Percentiles rank a stretch among this genome's conserved stretches.
phyloP scores from a whole-genome alignment of 139 green algal genomes.

The Closterium sp. region DNA sequence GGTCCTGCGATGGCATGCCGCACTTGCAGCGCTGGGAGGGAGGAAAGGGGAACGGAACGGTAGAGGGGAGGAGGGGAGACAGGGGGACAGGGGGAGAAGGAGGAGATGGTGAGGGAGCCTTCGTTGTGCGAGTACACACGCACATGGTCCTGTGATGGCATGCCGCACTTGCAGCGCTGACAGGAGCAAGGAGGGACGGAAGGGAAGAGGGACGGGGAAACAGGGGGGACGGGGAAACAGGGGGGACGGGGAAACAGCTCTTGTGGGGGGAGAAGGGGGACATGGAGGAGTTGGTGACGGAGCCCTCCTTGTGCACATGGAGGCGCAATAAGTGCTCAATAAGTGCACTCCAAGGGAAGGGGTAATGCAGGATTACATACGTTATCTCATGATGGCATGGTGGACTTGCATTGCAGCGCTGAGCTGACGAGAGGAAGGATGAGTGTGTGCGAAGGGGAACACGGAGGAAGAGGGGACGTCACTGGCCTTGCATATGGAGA shows the following conservation, averaged over 20 bases:
- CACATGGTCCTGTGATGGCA: not conserved
- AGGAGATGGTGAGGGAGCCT: conserved; percentile 11
- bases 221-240: too few relatives aligned
- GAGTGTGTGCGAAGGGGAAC: not conserved
- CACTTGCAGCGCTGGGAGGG: not conserved
- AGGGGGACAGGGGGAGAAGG: not conserved
- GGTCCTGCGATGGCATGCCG: not conserved
- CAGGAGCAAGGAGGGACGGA: not conserved
- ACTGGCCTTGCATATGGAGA: too few relatives aligned
- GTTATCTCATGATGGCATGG: not conserved
- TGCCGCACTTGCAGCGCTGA: not conserved
- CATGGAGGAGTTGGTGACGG: not conserved
- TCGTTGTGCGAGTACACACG: conserved; percentile 31
- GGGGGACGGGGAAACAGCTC: too few relatives aligned
- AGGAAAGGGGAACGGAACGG: not conserved
- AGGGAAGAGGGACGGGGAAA: not conserved
- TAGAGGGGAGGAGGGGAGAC: not conserved
- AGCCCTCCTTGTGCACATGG: conserved; percentile 12
- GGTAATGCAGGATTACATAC: too few relatives aligned
- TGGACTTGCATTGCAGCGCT: not conserved
- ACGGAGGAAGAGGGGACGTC: too few relatives aligned
- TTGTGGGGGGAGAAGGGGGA: conserved; percentile 8
- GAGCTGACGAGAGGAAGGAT: too few relatives aligned
- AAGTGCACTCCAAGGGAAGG: too few relatives aligned
- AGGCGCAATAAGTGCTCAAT: too few relatives aligned